These are phyloP conservation scores for Pugionium dolabratum DNA, from an alignment of 345 rosid species.

Conservation along the genomic window DNA sequence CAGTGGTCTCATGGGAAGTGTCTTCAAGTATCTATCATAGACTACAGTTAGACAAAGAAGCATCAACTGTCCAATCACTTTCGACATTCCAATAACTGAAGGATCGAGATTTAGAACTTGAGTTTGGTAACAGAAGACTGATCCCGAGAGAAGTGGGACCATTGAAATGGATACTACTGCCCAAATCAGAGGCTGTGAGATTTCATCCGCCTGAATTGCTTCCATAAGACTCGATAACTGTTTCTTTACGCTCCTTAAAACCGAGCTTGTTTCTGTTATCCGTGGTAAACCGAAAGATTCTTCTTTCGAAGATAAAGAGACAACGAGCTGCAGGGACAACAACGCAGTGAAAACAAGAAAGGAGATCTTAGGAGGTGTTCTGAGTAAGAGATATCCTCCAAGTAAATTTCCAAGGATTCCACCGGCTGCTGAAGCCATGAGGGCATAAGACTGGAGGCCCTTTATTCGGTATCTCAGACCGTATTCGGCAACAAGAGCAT, in stretches of 20 bases:
- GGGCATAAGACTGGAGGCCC: constrained; percentile 76
- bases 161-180: constrained; percentile 63
- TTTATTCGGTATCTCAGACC: constrained; percentile 56
- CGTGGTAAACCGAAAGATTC: constrained; percentile 56
- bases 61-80: constrained; percentile 71
- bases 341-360: constrained; percentile 59
- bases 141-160: constrained; percentile 78
- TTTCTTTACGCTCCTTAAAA: constrained; percentile 47
- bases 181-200: constrained; percentile 64
- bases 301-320: constrained; percentile 55
- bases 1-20: constrained; percentile 67
- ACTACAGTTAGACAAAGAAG: constrained; percentile 63
- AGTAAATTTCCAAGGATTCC: constrained; percentile 79
- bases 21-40: constrained; percentile 65
- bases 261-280: constrained; percentile 38
- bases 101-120: constrained; percentile 73
- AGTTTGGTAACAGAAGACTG: constrained; percentile 83
- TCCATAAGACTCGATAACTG: constrained; percentile 55
- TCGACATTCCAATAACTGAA: constrained; percentile 74
- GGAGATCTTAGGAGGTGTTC: constrained; percentile 48
- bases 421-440: constrained; percentile 84
- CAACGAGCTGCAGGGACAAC: constrained; percentile 57
- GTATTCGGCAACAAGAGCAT: constrained; percentile 87
- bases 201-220: constrained; percentile 59
- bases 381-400: constrained; percentile 65